Base-by-base conservation (phyloP, 352 stramenopile species). In the Pythium brassicae region DNA sequence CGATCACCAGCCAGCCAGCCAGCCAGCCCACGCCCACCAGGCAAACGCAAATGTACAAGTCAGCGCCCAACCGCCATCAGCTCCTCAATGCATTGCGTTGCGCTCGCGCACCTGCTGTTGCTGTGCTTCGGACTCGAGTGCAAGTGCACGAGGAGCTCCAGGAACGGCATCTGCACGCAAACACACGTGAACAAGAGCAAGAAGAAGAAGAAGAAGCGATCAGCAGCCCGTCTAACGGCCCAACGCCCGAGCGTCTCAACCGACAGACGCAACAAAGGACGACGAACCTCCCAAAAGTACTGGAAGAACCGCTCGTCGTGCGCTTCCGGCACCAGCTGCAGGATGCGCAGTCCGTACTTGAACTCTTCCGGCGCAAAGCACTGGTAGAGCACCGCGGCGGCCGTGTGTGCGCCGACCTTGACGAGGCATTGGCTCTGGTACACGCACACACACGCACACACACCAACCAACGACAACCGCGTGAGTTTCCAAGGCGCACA, bases 361-460 rank as follows among this genome's bases (percentile, higher is more conserved):
- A 86, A 71, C 61, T 94, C 84, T 39, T 94, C 84, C 9, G 72
- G 61, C 25, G 78, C 65, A 68, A 94, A 92, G 53, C 74, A 91
- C 61, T 94, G 84, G 59, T 94, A 94, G 15, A 94, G 63, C 55
- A 94, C 82, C 17, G 84, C 79, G n/a, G 84, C 84, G 39, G 84
- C 78, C 37, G 87, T 78, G 39, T 87, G 78, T n/a, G 79, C 78
- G n/a, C 80, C 79, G 27, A 88, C 61, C 68, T 94, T 90, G 35
- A 92, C 71, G 12, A 94, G 76, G 59, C 84, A 94, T 68, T 92
- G 79, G 48, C 78, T 92, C 79, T 92, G 62, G n/a, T 27, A 26
- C 10, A n/a, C 17, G 10, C 40, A 46, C 10, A 3, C 40, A 22
- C 39, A n/a, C 17, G 37, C 37, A 20, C 46, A 23, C 17, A 40